phyloP scores from a whole-genome alignment of 352 stramenopile species.

The Halophytophthora batemanensis region DNA sequence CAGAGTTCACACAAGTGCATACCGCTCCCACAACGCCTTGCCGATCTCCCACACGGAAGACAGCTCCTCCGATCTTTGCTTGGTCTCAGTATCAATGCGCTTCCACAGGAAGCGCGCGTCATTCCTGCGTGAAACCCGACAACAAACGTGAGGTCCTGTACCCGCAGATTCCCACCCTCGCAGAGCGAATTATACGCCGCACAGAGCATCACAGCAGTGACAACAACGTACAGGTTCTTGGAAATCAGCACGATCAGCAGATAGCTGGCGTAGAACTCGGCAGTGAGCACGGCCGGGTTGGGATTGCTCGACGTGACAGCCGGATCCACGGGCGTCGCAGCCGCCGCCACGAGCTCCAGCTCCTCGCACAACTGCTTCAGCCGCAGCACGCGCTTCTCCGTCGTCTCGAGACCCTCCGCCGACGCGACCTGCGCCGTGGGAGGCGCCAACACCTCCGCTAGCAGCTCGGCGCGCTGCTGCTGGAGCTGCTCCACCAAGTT shows the following conservation, averaged over 20 bases:
- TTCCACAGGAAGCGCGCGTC: conserved; percentile 78
- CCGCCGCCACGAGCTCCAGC: conserved; percentile 52
- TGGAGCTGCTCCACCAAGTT: conserved; percentile 42
- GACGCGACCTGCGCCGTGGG: conserved; percentile 16
- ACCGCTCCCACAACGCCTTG: conserved; percentile 67
- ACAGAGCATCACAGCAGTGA: neutral
- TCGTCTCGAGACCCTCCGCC: conserved; percentile 15
- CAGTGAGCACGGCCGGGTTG: conserved; percentile 35
- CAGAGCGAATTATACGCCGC: neutral
- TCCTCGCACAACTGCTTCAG: conserved; percentile 48
- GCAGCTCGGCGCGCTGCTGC: conserved; percentile 35
- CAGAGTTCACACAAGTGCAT: too few relatives aligned
- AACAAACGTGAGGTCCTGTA: neutral
- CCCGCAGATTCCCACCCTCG: neutral
- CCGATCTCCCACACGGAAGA: conserved; percentile 56
- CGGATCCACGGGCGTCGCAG: conserved; percentile 10
- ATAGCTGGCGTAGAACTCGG: conserved; percentile 57
- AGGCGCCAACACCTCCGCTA: conserved; percentile 26
- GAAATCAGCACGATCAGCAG: conserved; percentile 52
- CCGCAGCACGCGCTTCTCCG: conserved; percentile 18
- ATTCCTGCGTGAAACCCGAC: conserved; percentile 24
- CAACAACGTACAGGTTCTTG: conserved; percentile 40
- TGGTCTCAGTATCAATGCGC: conserved; percentile 42
- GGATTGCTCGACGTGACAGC: conserved; percentile 9
- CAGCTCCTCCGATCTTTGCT: conserved; percentile 40